Evolutionary conservation across 2,329 filamentous ascomycete species (phyloP), one percentile per base, ranked within the genome.

Genomic region (Pseudocercospora fijiensis): DNA sequence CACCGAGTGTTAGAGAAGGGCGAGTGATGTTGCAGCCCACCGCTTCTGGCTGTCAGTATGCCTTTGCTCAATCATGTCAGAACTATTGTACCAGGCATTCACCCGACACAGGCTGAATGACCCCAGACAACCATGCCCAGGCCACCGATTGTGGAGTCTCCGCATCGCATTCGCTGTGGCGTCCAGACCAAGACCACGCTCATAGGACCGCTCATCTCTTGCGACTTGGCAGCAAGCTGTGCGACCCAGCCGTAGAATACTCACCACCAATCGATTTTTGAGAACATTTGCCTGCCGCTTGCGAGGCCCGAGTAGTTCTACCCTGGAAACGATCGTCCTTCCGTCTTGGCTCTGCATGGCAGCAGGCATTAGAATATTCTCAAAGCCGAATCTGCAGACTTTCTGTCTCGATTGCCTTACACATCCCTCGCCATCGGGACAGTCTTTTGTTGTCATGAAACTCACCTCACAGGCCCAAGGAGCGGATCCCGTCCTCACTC

Each of bases 401-500:
- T 41, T 41, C 5, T 6, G 18, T n/a, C 16, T 41, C 37, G n/a
- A 41, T n/a, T n/a, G 37, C 37, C 37, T 41, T 41, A 41, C 37
- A 18, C 16, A 18, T 41, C 18, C 16, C 37, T 41, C 37, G 37
- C 37, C 16, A 41, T 41, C 13, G 37, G 37, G 9, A 41, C 5
- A 41, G 16, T n/a, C 37, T n/a, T 16, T 37, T 16, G 13, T 41
- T 18, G 41, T 30, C 30, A 63, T 56, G 61, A 63, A 63, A 49
- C 57, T 64, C 41, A 58, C 52, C 18, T 64, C 62, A 9, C 57
- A 64, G 51, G 62, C 57, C 33, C 37, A 64, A 41, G 63, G 56
- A 4, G 55, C 63, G 11, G 69, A 71, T 27, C 70, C 69, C 30
- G 53, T 71, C 6, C 61, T 71, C 41, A 71, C 70, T 18, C 67